Conservation (phyloP, 2,329 filamentous ascomycete genomes). For the Madurella mycetomatis region DNA sequence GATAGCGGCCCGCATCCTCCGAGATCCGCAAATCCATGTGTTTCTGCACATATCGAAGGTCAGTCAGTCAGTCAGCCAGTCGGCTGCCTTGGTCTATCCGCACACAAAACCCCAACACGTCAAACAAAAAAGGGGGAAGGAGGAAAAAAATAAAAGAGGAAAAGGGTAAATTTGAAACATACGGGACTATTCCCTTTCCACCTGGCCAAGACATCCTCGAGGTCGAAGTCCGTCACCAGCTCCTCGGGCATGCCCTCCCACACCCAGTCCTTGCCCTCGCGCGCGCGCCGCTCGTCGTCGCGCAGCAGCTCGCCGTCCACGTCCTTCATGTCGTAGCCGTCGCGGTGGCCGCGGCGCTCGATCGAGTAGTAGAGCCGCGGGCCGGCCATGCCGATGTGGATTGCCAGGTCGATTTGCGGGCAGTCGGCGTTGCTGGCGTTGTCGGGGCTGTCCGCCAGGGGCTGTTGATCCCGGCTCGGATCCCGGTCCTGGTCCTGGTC, state of each 20-base stretch:
- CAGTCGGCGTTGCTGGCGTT: neutral
- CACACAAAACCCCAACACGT: too few relatives aligned
- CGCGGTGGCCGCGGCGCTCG: slow-evolving; percentile 65
- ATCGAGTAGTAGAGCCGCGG: slow-evolving; percentile 61
- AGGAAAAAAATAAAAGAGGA: neutral
- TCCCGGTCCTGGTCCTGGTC: slow-evolving; percentile 15
- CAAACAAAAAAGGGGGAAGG: neutral
- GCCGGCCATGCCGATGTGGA: slow-evolving; percentile 80
- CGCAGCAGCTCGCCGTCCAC: slow-evolving; percentile 60
- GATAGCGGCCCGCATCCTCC: slow-evolving; percentile 65
- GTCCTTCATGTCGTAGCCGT: slow-evolving; percentile 67
- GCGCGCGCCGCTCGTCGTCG: slow-evolving; percentile 39
- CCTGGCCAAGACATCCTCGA: slow-evolving; percentile 51
- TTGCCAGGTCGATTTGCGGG: slow-evolving; percentile 55
- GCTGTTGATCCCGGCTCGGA: neutral
- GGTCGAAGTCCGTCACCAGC: slow-evolving; percentile 52
- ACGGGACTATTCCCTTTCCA: slow-evolving; percentile 54
- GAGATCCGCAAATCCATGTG: slow-evolving; percentile 54
- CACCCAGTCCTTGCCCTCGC: slow-evolving; percentile 43
- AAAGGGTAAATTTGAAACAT: slow-evolving; percentile 24
- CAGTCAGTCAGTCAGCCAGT: too few relatives aligned
- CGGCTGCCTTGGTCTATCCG: too few relatives aligned
- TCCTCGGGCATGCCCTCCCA: slow-evolving; percentile 53
- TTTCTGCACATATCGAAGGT: slow-evolving; percentile 17
- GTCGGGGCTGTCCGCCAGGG: neutral